These are phyloP conservation scores for Perkinsus marinus DNA, from an alignment of 169 alveolate species.

Conservation along the genomic window DNA sequence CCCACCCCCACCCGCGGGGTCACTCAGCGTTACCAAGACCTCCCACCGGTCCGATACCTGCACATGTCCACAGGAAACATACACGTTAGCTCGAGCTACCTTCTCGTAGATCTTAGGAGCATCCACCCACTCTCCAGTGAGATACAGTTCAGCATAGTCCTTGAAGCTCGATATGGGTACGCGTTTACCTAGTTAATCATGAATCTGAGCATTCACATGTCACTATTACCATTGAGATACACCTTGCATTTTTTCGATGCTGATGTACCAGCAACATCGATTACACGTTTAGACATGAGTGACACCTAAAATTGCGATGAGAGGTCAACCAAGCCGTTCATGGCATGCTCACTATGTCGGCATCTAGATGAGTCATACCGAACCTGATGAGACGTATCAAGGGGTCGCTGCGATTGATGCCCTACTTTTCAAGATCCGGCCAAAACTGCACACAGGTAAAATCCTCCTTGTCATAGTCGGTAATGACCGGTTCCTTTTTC, in stretches of 20 bases:
- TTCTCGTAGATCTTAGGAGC: conserved; percentile 37
- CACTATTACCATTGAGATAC: conserved; percentile 65
- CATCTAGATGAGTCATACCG: conserved; percentile 72
- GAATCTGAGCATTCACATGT: neutral
- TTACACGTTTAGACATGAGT: conserved; percentile 87
- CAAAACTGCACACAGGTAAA: conserved; percentile 15
- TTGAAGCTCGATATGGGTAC: conserved; percentile 75
- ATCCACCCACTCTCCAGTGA: conserved; percentile 14
- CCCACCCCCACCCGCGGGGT: conserved; percentile 38
- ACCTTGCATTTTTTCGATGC: conserved; percentile 68
- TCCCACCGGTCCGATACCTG: conserved; percentile 62
- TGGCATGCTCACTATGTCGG: conserved; percentile 53
- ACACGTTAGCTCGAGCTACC: conserved; percentile 34
- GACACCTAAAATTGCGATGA: conserved; percentile 8
- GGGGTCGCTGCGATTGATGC: neutral
- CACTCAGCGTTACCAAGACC: conserved; percentile 51
- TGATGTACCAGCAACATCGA: conserved; percentile 96
- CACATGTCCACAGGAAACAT: neutral
- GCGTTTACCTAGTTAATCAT: conserved; percentile 12
- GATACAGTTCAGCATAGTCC: conserved; percentile 83
- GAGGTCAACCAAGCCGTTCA: neutral
- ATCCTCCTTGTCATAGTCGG: conserved; percentile 22
- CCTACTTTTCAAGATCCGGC: neutral
- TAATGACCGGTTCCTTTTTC: conserved; percentile 25
- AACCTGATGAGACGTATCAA: conserved; percentile 21